Conservation (phyloP, 2,329 filamentous ascomycete species). For the Trichoderma oligosporum region DNA sequence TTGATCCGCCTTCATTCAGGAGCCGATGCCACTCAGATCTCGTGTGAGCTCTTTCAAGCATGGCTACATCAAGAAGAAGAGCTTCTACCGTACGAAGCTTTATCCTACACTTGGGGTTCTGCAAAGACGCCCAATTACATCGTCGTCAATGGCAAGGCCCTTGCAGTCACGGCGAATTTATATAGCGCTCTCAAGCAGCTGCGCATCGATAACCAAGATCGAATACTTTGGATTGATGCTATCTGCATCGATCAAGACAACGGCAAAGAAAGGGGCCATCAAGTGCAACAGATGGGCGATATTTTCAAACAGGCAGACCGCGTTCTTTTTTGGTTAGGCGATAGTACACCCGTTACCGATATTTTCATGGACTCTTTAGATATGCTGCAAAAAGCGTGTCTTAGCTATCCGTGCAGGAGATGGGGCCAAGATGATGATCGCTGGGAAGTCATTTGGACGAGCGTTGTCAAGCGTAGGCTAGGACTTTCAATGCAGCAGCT, state of each 20-base stretch:
- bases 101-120: conserved; percentile 3
- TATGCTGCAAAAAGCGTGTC: neutral
- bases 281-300: neutral
- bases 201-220: neutral
- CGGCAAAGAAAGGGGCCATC: neutral
- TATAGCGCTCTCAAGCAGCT: neutral
- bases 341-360: neutral
- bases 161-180: neutral
- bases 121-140: neutral
- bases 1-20: neutral
- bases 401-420: neutral
- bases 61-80: neutral
- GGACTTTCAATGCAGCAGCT: too few species aligned
- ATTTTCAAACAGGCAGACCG: neutral
- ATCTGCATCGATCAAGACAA: neutral
- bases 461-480: neutral
- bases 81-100: neutral
- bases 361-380: neutral
- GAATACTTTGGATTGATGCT: conserved; percentile 2
- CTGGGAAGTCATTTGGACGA: neutral
- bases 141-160: neutral
- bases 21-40: neutral
- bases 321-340: neutral
- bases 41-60: neutral
- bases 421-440: neutral